Evolutionary conservation across 2,329 filamentous ascomycete species (phyloP).

Genomic region (Claviceps cyperi): DNA sequence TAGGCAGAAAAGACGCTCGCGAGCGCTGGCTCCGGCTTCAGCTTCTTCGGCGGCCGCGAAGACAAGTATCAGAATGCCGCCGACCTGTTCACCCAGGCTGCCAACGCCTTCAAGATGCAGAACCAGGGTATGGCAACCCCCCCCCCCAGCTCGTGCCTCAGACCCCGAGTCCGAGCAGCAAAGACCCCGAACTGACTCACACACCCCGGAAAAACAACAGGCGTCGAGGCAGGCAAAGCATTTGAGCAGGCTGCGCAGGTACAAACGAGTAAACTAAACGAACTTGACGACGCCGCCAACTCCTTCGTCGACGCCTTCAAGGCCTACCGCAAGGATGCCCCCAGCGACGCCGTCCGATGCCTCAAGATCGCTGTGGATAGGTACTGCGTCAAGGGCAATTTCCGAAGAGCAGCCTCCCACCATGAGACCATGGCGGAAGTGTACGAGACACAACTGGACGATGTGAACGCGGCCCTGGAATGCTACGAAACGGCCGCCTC

Average conservation of each 20-base stretch:
- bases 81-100: constrained; percentile 76
- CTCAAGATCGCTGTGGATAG: constrained; percentile 68
- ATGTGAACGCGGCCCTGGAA: constrained; percentile 64
- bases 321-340: constrained; percentile 75
- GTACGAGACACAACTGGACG: constrained; percentile 67
- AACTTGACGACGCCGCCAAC: constrained; percentile 86
- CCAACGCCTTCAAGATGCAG: constrained; percentile 81
- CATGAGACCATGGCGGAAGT: constrained; percentile 81
- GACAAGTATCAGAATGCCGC: constrained; percentile 86
- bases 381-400: constrained; percentile 82
- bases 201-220: constrained; percentile 25
- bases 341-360: constrained; percentile 68
- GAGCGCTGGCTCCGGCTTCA: constrained; percentile 67
- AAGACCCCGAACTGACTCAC: background rate
- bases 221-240: constrained; percentile 70
- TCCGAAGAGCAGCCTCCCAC: constrained; percentile 77
- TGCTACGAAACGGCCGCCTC: constrained; percentile 74
- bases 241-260: constrained; percentile 80
- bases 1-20: constrained; percentile 78
- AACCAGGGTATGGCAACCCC: constrained; percentile 50
- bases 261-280: constrained; percentile 67
- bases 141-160: background rate
- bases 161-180: background rate
- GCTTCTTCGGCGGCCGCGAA: constrained; percentile 71
- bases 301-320: constrained; percentile 85